Conservation (phyloP, 2,329 filamentous ascomycete genomes). For the Colletotrichum karsti region DNA sequence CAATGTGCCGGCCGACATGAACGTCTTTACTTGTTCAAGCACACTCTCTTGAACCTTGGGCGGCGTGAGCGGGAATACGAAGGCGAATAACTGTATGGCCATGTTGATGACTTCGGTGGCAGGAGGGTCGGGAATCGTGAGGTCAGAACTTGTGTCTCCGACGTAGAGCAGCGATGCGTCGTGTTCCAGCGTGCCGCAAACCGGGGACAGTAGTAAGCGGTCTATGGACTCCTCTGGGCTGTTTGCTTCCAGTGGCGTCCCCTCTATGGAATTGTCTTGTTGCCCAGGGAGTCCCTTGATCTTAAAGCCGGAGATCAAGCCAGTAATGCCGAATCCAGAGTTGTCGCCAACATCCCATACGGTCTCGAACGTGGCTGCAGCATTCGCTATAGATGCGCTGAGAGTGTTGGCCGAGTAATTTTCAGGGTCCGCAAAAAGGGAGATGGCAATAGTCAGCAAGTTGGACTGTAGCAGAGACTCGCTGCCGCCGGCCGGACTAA, state of each 20-base stretch:
- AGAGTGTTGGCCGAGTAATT: constrained; percentile 86
- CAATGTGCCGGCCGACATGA: constrained; percentile 80
- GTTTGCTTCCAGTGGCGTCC: constrained; percentile 55
- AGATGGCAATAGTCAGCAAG: constrained; percentile 86
- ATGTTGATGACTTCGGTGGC: constrained; percentile 94
- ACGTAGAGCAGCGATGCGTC: constrained; percentile 86
- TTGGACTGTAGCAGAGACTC: constrained; percentile 93
- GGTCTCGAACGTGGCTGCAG: constrained; percentile 88
- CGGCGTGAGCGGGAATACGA: constrained; percentile 87
- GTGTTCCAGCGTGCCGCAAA: constrained; percentile 87
- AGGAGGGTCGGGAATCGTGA: constrained; percentile 73
- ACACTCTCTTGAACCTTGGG: constrained; percentile 96
- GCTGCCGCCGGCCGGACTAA: constrained; percentile 84
- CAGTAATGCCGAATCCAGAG: constrained; percentile 91
- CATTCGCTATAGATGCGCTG: constrained; percentile 90
- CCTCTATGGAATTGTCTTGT: constrained; percentile 60
- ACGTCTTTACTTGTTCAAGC: constrained; percentile 90
- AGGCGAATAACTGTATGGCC: constrained; percentile 91
- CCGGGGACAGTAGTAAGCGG: constrained; percentile 69
- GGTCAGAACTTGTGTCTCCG: constrained; percentile 53
- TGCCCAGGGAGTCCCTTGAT: constrained; percentile 76
- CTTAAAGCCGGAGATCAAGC: constrained; percentile 81
- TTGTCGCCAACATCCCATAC: constrained; percentile 97
- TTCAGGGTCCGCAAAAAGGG: constrained; percentile 92
- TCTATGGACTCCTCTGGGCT: constrained; percentile 74